Evolutionary conservation across 352 stramenopile genomes (phyloP).

Genomic region (Pythium utonaiense): DNA sequence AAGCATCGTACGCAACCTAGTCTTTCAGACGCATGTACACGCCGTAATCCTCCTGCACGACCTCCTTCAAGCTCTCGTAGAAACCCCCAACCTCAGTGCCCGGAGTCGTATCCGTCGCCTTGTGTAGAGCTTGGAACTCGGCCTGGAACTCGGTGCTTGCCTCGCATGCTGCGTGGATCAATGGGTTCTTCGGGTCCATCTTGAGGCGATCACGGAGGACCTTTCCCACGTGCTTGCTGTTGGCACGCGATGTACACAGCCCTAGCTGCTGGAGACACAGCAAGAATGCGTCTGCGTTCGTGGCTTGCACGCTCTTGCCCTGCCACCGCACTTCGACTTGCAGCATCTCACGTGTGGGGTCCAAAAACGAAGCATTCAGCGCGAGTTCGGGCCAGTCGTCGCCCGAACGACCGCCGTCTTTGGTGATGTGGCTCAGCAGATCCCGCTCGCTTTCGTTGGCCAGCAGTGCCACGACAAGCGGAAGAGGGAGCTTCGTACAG

Average conservation of each 20-base stretch:
- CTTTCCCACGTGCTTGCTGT: conserved; percentile 59
- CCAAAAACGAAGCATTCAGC: conserved; percentile 51
- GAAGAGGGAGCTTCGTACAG: conserved; percentile 55
- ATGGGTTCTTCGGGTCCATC: conserved; percentile 40
- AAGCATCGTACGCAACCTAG: too few species aligned
- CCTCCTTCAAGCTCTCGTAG: conserved; percentile 48
- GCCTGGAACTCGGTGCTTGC: conserved; percentile 16
- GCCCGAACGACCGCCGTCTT: conserved; percentile 14
- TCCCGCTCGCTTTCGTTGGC: conserved; percentile 64
- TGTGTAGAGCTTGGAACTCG: not conserved
- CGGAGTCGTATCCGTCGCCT: not conserved
- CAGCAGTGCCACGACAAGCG: conserved; percentile 51
- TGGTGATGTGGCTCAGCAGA: conserved; percentile 36
- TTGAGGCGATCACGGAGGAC: conserved; percentile 54
- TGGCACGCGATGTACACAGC: conserved; percentile 40
- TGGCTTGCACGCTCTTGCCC: conserved; percentile 39
- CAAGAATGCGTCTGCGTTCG: conserved; percentile 58
- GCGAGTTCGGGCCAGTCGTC: conserved; percentile 60
- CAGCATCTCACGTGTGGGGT: conserved; percentile 39
- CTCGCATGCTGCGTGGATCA: conserved; percentile 31
- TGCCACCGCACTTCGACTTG: conserved; percentile 61
- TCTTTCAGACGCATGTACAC: conserved; percentile 32
- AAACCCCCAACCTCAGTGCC: not conserved
- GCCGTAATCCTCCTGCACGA: conserved; percentile 51
- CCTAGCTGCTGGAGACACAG: conserved; percentile 58